Conservation (phyloP, 2,329 filamentous ascomycete genomes). For the Zymoseptoria brevis region DNA sequence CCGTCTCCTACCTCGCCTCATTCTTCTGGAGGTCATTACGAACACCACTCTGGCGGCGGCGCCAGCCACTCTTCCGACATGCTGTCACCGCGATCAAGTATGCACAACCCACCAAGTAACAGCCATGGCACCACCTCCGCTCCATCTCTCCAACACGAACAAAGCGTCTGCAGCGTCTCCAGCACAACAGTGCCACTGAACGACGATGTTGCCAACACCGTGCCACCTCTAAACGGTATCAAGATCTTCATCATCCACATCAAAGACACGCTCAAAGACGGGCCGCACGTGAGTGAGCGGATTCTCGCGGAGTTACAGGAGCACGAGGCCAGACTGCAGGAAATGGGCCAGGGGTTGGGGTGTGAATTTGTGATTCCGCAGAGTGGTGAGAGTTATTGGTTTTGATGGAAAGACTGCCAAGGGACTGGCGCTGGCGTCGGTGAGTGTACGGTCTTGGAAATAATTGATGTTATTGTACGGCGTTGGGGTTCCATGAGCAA, state of each 20-base stretch:
- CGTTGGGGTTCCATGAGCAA: background rate
- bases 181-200: background rate
- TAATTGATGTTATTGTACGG: too few species aligned
- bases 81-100: conserved; percentile 18
- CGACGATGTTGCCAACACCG: background rate
- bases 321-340: conserved; percentile 45
- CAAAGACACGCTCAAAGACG: conserved; percentile 71
- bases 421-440: background rate
- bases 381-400: conserved; percentile 52
- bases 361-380: conserved; percentile 70
- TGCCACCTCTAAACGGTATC: conserved; percentile 58
- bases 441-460: background rate
- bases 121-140: conserved; percentile 2
- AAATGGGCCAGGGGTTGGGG: conserved; percentile 55
- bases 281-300: conserved; percentile 51
- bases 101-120: conserved; percentile 6
- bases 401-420: conserved; percentile 27
- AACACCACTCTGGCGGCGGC: conserved; percentile 8
- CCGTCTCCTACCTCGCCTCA: conserved; percentile 12
- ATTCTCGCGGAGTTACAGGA: conserved; percentile 64
- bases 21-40: conserved; percentile 8
- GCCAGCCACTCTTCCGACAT: background rate
- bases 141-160: background rate
- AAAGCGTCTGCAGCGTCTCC: conserved; percentile 1
- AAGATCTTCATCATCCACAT: conserved; percentile 86